Percentiles rank a stretch among this genome's conserved stretches.
These are phyloP conservation scores for Tuber borchii DNA, from an alignment of 495 filamentous ascomycete genomes.

Conservation along the genomic window DNA sequence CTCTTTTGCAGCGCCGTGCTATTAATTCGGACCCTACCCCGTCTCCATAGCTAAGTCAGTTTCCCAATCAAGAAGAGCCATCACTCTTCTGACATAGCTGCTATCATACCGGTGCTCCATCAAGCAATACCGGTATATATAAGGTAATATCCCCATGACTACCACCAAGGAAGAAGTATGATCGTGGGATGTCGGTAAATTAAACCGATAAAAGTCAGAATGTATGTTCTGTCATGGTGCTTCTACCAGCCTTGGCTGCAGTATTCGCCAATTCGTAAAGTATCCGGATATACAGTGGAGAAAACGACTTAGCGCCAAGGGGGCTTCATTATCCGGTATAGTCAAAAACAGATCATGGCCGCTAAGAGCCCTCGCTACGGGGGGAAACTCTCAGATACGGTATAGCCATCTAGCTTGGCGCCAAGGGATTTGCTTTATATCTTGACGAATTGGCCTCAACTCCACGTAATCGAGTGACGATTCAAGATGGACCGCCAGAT, in stretches of 20 bases:
- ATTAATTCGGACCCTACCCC: background rate
- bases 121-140: background rate
- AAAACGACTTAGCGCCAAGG: no score
- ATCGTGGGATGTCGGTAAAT: background rate
- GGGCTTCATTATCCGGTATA: no score
- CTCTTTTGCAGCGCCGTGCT: background rate
- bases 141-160: background rate
- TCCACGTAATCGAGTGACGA: background rate
- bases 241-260: no score
- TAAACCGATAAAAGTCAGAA: background rate
- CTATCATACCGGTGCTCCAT: background rate
- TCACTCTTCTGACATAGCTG: background rate
- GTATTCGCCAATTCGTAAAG: no score
- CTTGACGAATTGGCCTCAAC: background rate
- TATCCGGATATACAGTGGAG: no score
- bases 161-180: background rate
- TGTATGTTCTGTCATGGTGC: background rate
- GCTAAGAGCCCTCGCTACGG: no score
- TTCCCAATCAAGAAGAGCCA: background rate
- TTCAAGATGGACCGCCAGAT: slow-evolving; percentile 16
- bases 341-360: no score
- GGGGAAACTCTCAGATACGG: no score
- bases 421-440: no score
- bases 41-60: background rate
- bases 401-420: no score